phyloP scores from a whole-genome alignment of 345 rosid genomes.

The Boechera divaricarpa region DNA sequence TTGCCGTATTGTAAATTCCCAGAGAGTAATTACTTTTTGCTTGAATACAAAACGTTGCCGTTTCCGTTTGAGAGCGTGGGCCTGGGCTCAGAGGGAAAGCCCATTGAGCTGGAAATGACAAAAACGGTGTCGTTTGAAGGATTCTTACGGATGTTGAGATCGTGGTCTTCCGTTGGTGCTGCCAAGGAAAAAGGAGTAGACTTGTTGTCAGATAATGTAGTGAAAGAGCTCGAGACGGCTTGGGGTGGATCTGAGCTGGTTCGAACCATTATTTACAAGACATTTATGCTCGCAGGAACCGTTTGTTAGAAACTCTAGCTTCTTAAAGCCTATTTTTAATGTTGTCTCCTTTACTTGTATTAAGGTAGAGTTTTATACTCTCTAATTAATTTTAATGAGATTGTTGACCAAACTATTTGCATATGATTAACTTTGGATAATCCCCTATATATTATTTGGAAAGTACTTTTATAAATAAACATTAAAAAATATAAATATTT shows the following conservation, averaged over 20 bases:
- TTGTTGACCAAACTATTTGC: too few relatives aligned
- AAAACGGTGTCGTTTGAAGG: slow-evolving; percentile 60
- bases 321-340: background rate
- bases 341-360: too few relatives aligned
- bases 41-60: slow-evolving; percentile 59
- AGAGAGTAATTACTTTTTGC: slow-evolving; percentile 30
- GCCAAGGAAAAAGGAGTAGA: slow-evolving; percentile 70
- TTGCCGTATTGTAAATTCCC: slow-evolving; percentile 54
- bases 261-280: slow-evolving; percentile 52
- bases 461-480: too few relatives aligned
- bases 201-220: slow-evolving; percentile 54
- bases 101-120: slow-evolving; percentile 54
- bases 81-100: slow-evolving; percentile 63
- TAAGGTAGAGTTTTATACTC: too few relatives aligned
- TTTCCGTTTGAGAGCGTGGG: slow-evolving; percentile 70
- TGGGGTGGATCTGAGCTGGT: slow-evolving; percentile 64
- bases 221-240: slow-evolving; percentile 57
- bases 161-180: slow-evolving; percentile 54
- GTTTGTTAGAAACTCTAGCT: slow-evolving; percentile 41
- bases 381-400: too few relatives aligned
- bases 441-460: too few relatives aligned
- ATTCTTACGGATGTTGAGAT: slow-evolving; percentile 50
- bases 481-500: too few relatives aligned
- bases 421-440: too few relatives aligned
- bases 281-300: slow-evolving; percentile 68